Base-by-base conservation (phyloP, 2,329 filamentous ascomycete genomes). In the Cercospora sp. region DNA sequence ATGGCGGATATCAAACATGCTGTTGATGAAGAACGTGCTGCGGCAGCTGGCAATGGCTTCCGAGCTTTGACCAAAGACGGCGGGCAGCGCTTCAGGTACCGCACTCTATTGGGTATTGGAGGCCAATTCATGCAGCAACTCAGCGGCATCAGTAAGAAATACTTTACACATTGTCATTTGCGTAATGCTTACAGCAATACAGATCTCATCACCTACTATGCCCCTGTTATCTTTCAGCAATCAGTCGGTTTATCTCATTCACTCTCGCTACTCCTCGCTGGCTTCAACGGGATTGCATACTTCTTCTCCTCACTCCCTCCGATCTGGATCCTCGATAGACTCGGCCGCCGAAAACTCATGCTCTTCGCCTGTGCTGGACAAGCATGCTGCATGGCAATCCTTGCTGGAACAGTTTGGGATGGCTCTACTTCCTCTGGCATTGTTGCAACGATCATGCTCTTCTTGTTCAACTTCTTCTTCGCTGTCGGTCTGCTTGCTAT, bases 401-500 rank as follows among this genome's bases (percentile, higher is more conserved):
- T 85, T 9, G 81, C 82, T 2, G 81, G 80, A 8, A 83, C 83
- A 0, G 80, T 83, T 0, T 80, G 77, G 9, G 74, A 80, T 51
- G 80, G 79, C 8, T 72, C 76, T n/a, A 75, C 76, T 13, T 69
- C 78, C 2, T 77, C 79, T 1, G 82, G 80, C 66, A 80, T 81
- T 64, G 82, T 82, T 9, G 82, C 82, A 5, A 66, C 63, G 13
- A 53, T 68, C 0, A 83, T 84, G 81, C 75, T 82, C 1, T 82
- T 82, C 71, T 63, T 75, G 13, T 78, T 77, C 74, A 76, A 77
- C 61, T 73, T 73, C 70, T 77, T 77, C 71, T 77, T 78, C 60
- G 75, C 72, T 18, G 68, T 77, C 13, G 75, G 75, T 18, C 71
- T 80, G 49, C 74, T 74, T n/a, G 73, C 94, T 1, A 95, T 98